Evolutionary conservation across 2,329 filamentous ascomycete species (phyloP).

Genomic region (Chaetothyriales sp.): DNA sequence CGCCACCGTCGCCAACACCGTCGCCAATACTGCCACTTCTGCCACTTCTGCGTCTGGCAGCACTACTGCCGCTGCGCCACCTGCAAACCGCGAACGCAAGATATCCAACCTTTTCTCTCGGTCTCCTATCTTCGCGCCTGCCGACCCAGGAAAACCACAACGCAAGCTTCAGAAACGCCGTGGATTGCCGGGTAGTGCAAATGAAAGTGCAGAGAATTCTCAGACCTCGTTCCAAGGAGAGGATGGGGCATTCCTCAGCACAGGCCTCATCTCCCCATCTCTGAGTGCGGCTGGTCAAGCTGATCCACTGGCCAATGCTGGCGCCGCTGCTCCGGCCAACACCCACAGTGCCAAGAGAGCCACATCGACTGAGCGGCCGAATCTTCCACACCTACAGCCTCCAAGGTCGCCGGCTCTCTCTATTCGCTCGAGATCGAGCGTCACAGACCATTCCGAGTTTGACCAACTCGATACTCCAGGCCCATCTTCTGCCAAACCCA

Average conservation of each 20-base stretch:
- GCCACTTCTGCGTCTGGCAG: neutral
- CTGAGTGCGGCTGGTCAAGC: conserved; percentile 18
- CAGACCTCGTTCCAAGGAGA: conserved; percentile 52
- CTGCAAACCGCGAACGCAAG: conserved; percentile 40
- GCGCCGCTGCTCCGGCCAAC: conserved; percentile 12
- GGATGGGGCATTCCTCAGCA: conserved; percentile 21
- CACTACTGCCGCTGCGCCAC: neutral
- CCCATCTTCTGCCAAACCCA: conserved; percentile 8
- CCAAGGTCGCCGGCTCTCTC: conserved; percentile 63
- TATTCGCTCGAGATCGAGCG: conserved; percentile 52
- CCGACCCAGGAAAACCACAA: conserved; percentile 41
- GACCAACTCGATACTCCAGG: conserved; percentile 49
- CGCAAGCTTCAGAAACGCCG: conserved; percentile 88
- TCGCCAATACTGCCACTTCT: neutral
- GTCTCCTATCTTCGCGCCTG: conserved; percentile 43
- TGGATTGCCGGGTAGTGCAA: conserved; percentile 54
- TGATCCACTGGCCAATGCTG: conserved; percentile 19
- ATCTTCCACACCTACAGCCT: conserved; percentile 35
- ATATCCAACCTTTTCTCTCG: conserved; percentile 54
- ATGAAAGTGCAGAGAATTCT: conserved; percentile 82
- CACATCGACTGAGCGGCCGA: neutral
- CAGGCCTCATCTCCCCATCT: conserved; percentile 20
- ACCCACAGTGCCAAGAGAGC: neutral
- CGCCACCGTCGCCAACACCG: no score
- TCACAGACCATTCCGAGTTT: conserved; percentile 67